Conservation (phyloP, 1,139 yeast species). For the Yamadazyma atmosphaerica region DNA sequence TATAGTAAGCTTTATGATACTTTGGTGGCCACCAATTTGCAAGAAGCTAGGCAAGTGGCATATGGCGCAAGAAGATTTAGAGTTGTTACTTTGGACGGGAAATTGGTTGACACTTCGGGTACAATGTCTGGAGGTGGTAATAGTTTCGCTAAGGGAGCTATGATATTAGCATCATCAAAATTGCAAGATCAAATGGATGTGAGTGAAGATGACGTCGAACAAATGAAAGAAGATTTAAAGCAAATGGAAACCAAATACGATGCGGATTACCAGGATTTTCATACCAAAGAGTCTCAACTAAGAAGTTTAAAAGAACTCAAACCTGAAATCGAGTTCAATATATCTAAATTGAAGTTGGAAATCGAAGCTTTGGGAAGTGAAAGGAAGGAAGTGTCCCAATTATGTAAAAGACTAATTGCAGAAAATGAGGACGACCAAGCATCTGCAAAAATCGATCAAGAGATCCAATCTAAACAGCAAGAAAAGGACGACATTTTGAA, state of each 20-base stretch:
- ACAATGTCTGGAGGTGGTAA: slow-evolving; percentile 97
- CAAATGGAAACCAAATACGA: slow-evolving; percentile 59
- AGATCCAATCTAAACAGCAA: slow-evolving; percentile 38
- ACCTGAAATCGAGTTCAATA: slow-evolving; percentile 68
- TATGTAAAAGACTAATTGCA: slow-evolving; percentile 37
- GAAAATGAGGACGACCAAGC: slow-evolving; percentile 32
- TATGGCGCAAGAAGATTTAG: slow-evolving; percentile 79
- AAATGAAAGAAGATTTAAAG: slow-evolving; percentile 53
- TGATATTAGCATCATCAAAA: slow-evolving; percentile 46
- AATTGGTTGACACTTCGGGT: slow-evolving; percentile 91
- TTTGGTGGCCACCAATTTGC: slow-evolving; percentile 75
- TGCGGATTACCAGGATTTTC: slow-evolving; percentile 50
- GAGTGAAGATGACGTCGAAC: slow-evolving; percentile 60
- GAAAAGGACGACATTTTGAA: slow-evolving; percentile 32
- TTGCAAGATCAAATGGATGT: slow-evolving; percentile 23
- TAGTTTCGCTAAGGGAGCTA: slow-evolving; percentile 60
- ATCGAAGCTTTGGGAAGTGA: slow-evolving; percentile 55
- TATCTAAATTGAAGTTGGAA: slow-evolving; percentile 64
- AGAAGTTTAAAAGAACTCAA: slow-evolving; percentile 58
- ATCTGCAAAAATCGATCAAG: slow-evolving; percentile 29
- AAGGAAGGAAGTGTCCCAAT: slow-evolving; percentile 40
- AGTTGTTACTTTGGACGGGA: slow-evolving; percentile 92
- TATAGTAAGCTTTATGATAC: slow-evolving; percentile 86
- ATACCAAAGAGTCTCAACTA: slow-evolving; percentile 61
- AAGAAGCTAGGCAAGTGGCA: slow-evolving; percentile 85